Percentiles rank a stretch among this genome's conserved stretches.
Evolutionary conservation across 352 stramenopile species (phyloP).

Genomic region (Pythium pyrilobum): DNA sequence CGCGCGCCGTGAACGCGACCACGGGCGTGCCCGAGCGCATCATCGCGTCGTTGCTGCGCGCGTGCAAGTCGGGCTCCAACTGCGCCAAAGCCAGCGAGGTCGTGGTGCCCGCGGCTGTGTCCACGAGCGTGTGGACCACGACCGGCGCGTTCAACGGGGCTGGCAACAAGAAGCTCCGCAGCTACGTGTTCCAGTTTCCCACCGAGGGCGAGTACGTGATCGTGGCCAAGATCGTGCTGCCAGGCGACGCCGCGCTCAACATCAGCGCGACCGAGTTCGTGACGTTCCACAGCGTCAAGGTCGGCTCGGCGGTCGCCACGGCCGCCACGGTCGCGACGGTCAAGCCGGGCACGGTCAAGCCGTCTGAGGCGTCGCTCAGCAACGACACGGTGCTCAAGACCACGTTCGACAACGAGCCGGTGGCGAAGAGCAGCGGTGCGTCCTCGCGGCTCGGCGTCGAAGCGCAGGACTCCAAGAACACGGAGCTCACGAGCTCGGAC

Average conservation of each 20-base stretch:
- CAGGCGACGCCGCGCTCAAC: slow-evolving; percentile 35
- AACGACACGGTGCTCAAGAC: too few species aligned
- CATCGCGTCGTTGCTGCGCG: slow-evolving; percentile 39
- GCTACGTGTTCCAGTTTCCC: slow-evolving; percentile 38
- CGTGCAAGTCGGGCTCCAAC: slow-evolving; percentile 56
- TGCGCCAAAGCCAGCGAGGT: slow-evolving; percentile 35
- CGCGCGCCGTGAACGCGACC: slow-evolving; percentile 44
- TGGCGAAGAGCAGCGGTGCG: too few species aligned
- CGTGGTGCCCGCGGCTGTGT: slow-evolving; percentile 4
- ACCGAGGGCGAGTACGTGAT: slow-evolving; percentile 49
- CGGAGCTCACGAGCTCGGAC: not conserved
- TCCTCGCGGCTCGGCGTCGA: not conserved
- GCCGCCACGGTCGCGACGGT: not conserved
- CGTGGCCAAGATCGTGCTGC: slow-evolving; percentile 48
- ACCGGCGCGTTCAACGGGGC: slow-evolving; percentile 36
- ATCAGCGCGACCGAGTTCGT: slow-evolving; percentile 59
- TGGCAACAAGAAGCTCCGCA: slow-evolving; percentile 42
- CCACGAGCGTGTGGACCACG: slow-evolving; percentile 21
- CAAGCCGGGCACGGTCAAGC: slow-evolving; percentile 1
- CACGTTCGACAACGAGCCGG: too few species aligned
- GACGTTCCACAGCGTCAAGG: slow-evolving; percentile 23
- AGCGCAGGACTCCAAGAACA: not conserved
- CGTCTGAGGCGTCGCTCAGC: not conserved
- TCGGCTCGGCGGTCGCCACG: not conserved
- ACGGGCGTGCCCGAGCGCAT: slow-evolving; percentile 32